Percentiles rank a stretch among this genome's conserved stretches.
These are phyloP conservation scores for Croton laevigatus DNA, from an alignment of 441 rosid genomes.

Conservation along the genomic window DNA sequence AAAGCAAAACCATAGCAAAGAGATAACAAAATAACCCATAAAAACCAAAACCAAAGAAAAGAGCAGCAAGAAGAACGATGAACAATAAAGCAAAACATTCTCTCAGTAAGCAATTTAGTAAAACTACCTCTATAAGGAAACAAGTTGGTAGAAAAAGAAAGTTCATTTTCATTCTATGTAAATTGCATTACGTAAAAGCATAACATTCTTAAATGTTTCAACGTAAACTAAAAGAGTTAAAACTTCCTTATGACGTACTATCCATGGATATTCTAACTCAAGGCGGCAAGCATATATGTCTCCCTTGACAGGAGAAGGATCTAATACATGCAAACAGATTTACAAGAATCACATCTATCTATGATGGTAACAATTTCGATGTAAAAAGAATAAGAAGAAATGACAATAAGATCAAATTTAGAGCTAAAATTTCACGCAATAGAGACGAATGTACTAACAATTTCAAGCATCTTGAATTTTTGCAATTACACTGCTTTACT, in stretches of 20 bases:
- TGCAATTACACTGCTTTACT: slow-evolving; percentile 61
- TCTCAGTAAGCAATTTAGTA: not conserved
- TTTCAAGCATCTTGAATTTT: slow-evolving; percentile 64
- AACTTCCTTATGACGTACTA: not conserved
- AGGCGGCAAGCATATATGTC: not conserved
- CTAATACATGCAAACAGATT: not conserved
- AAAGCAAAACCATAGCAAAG: not conserved
- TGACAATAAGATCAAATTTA: not conserved
- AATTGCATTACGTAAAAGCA: not conserved
- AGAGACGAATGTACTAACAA: slow-evolving; percentile 43
- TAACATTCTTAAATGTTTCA: not conserved
- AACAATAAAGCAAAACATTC: not conserved
- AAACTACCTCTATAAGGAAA: not conserved
- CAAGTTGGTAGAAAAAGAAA: not conserved
- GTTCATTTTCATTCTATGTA: not conserved
- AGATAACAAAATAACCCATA: not conserved
- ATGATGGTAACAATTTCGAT: not conserved
- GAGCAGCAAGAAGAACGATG: not conserved
- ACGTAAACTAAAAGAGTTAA: not conserved
- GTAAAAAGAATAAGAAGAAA: not conserved
- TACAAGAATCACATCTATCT: not conserved
- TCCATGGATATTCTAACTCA: not conserved
- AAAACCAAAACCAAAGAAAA: not conserved
- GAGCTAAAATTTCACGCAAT: not conserved
- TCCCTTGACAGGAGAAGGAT: not conserved